phyloP scores from a whole-genome alignment of 495 filamentous ascomycete species.

The Pyronema domesticum region DNA sequence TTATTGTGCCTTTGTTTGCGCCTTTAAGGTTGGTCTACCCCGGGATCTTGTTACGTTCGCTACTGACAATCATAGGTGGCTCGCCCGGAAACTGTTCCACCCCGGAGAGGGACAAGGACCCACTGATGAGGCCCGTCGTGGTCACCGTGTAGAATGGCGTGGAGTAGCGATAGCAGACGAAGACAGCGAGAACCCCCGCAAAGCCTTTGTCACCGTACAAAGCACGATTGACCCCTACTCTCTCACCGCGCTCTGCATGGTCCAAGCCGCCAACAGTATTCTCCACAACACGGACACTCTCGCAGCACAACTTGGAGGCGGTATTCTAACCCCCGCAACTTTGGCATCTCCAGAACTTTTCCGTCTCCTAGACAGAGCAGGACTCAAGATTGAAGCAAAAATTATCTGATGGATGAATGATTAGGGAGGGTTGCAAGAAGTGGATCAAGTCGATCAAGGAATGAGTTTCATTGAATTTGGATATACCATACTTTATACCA shows the following conservation, averaged over 20 bases:
- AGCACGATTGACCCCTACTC: conserved; percentile 18
- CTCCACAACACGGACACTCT: conserved; percentile 11
- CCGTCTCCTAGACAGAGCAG: conserved; percentile 14
- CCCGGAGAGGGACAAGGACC: conserved; percentile 16
- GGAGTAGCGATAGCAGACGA: conserved; percentile 22
- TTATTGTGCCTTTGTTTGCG: conserved; percentile 12
- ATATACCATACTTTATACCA: too few species aligned
- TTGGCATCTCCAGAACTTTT: conserved; percentile 18
- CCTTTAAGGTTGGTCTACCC: conserved; percentile 14
- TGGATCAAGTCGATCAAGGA: too few species aligned
- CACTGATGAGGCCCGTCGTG: conserved; percentile 7
- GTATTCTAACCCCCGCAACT: conserved; percentile 17
- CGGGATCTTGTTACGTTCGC: neutral
- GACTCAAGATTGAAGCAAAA: conserved; percentile 21
- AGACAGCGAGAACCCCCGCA: conserved; percentile 17
- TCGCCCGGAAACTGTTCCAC: conserved; percentile 13
- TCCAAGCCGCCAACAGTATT: conserved; percentile 18
- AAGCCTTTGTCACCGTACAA: conserved; percentile 13
- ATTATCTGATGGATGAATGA: conserved; percentile 5
- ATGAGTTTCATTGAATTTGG: too few species aligned
- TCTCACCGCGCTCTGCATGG: conserved; percentile 15
- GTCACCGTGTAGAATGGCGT: conserved; percentile 18
- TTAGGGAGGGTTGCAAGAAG: too few species aligned
- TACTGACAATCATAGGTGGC: conserved; percentile 9
- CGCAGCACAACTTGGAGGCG: conserved; percentile 15